Evolutionary conservation across 129 eudicot genomes (phyloP).

Genomic region (sunflower (Helianthus annuus)): DNA sequence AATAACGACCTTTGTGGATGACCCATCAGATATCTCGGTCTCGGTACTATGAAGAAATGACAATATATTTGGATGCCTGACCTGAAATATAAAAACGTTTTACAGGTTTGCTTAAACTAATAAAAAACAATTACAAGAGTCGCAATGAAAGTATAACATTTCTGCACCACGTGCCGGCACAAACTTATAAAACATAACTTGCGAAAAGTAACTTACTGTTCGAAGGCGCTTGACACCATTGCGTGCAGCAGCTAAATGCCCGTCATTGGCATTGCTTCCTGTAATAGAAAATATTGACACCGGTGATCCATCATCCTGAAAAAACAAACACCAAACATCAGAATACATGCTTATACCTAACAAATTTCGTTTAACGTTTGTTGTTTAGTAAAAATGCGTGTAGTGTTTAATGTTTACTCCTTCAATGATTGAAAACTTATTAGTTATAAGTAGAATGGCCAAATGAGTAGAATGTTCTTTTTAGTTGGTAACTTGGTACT

Average conservation of each 20-base stretch:
- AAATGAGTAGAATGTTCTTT: constrained; percentile 8
- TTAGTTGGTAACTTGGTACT: background rate
- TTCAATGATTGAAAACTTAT: background rate
- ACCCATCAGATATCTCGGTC: constrained; percentile 77
- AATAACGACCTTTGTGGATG: constrained; percentile 73
- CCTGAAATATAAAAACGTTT: constrained; percentile 54
- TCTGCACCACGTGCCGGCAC: background rate
- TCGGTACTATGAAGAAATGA: constrained; percentile 95
- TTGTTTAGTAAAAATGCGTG: background rate
- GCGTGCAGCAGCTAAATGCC: constrained; percentile 96
- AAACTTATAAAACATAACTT: constrained; percentile 3
- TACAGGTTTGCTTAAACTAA: constrained; percentile 9
- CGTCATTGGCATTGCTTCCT: constrained; percentile 84
- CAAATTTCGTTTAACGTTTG: background rate
- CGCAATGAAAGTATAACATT: constrained; percentile 1
- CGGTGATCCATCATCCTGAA: constrained; percentile 90
- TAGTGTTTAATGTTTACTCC: background rate
- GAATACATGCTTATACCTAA: background rate
- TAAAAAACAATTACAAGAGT: background rate
- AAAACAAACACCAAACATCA: background rate
- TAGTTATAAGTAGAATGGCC: background rate
- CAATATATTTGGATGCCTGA: constrained; percentile 93
- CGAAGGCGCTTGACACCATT: constrained; percentile 98
- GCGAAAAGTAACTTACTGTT: constrained; percentile 52
- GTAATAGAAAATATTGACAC: constrained; percentile 93